phyloP scores from a whole-genome alignment of 2,329 filamentous ascomycete genomes.

The Knufia petricola region DNA sequence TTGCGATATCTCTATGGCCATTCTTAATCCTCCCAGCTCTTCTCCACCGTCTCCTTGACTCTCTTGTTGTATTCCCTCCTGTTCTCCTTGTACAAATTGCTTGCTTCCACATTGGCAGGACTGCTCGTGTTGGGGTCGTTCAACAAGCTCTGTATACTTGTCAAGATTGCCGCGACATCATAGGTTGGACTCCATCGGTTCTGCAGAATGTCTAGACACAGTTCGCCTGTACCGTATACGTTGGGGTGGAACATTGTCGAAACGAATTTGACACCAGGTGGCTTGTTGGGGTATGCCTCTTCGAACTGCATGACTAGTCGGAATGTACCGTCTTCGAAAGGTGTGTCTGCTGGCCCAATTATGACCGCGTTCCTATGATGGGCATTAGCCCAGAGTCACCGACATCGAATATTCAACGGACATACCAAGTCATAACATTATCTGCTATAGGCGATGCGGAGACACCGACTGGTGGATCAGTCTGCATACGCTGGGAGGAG shows the following conservation, averaged over 20 bases:
- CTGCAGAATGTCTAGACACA: constrained; percentile 93
- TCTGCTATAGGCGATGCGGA: constrained; percentile 92
- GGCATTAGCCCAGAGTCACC: neutral
- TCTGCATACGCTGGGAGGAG: constrained; percentile 80
- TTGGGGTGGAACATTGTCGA: constrained; percentile 99
- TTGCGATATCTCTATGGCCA: neutral
- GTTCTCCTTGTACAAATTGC: constrained; percentile 97
- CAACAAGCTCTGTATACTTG: constrained; percentile 92
- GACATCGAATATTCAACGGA: neutral
- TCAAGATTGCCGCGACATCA: constrained; percentile 92
- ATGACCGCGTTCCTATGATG: constrained; percentile 85
- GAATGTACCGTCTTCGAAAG: constrained; percentile 97
- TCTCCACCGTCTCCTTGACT: constrained; percentile 93
- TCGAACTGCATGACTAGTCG: constrained; percentile 98
- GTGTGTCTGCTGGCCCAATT: constrained; percentile 90
- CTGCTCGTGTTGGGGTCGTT: constrained; percentile 99
- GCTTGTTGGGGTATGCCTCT: constrained; percentile 97
- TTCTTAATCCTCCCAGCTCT: constrained; percentile 91
- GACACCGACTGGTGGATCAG: constrained; percentile 90
- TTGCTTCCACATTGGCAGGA: constrained; percentile 94
- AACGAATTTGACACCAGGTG: constrained; percentile 95
- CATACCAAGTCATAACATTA: constrained; percentile 93
- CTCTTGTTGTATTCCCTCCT: constrained; percentile 92
- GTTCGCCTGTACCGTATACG: constrained; percentile 91
- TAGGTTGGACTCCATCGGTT: constrained; percentile 99